Conservation (phyloP, 1,284 basidiomycete species). For the Xerocomus minutiporus region DNA sequence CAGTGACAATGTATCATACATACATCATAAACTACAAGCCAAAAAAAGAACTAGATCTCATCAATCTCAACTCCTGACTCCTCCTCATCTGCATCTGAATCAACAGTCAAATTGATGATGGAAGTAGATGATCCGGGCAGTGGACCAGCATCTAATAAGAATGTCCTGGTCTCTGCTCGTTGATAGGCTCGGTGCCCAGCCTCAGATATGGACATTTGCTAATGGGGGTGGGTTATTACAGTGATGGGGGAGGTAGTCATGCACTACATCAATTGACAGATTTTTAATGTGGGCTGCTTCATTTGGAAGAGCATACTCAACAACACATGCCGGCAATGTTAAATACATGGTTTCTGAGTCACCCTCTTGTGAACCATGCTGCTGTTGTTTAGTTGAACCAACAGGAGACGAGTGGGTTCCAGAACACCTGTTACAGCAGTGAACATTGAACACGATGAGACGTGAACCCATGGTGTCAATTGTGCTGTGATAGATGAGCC, state of each 20-base stretch:
- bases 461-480: neutral
- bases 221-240: too few species aligned
- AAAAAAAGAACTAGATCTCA: too few species aligned
- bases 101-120: too few species aligned
- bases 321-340: neutral
- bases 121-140: neutral
- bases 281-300: neutral
- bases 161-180: neutral
- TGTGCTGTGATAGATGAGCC: neutral
- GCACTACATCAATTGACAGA: neutral
- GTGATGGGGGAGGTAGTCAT: neutral
- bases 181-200: neutral
- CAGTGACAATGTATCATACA: too few species aligned
- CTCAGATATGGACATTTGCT: neutral
- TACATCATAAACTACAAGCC: too few species aligned
- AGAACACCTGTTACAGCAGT: too few species aligned
- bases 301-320: neutral
- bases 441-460: too few species aligned
- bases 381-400: too few species aligned
- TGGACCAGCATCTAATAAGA: too few species aligned
- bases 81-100: too few species aligned
- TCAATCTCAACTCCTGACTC: too few species aligned
- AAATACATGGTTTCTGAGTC: neutral
- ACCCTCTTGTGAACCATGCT: neutral
- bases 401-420: too few species aligned